Evolutionary conservation across 108 stramenopile species (phyloP), one percentile per base, ranked within the genome.

Genomic region (Schizochytrium sp.): DNA sequence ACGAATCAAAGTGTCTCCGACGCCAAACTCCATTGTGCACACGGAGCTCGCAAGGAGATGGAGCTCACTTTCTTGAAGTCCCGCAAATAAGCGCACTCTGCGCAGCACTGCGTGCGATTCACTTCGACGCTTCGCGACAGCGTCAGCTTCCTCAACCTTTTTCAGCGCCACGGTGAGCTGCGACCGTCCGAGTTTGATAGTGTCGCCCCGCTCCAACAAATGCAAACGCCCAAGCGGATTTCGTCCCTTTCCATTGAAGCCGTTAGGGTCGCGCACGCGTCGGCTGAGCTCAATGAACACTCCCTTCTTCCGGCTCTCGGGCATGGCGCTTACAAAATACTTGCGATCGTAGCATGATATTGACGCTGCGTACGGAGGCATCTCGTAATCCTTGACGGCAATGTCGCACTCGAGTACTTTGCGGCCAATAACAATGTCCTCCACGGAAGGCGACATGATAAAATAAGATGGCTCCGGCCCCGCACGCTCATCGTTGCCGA

Each of bases 371-470:
- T 25, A 83, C 19, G 76, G 48, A 28, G 76, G 76, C 76, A 83
- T 83, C 76, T 83, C 76, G 51, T 83, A 83, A 23, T 83, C 76
- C 3, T 83, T 47, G 28, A 83, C 76, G 28, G 76, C 76, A 25
- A 83, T 83, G 76, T 83, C 76, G 76, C 76, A 83, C 76, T 83
- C 76, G 45, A 53, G 51, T 16, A 83, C 76, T 23, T 83, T 83
- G 19, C 76, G 76, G 19, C 76, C 76, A 12, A 83, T 47, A 34
- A 53, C 51, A 83, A 83, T 47, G 48, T 83, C 76, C n/a, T 83
- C 76, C 3, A 53, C 76, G 48, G 19, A 21, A 10, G 63, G 41
- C 45, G 48, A 25, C 76, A 83, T 83, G 10, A 83, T 23, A 53
- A 83, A 83, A 45, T 53, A 83, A 18, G 45, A 14, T 6, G 76